These are phyloP conservation scores for Boletus reticulatus DNA, from an alignment of 768 basidiomycete species.

Conservation along the genomic window DNA sequence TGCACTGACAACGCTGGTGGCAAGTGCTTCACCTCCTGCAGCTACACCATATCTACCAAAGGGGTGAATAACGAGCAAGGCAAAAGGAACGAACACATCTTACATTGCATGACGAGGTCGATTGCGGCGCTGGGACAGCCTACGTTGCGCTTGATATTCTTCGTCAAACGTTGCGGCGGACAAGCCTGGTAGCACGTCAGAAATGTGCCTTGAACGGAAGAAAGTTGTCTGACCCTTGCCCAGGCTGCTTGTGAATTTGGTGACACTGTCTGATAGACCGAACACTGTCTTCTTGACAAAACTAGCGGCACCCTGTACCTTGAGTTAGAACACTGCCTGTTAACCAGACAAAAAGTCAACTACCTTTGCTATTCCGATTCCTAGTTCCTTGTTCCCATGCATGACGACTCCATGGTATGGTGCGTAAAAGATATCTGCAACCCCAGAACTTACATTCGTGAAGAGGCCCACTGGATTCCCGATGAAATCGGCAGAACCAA, in stretches of 20 bases:
- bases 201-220: background rate
- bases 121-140: conserved; percentile 89
- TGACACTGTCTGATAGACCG: conserved; percentile 91
- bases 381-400: conserved; percentile 93
- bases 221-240: conserved; percentile 69
- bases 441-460: conserved; percentile 96
- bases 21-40: conserved; percentile 91
- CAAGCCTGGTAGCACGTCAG: conserved; percentile 53
- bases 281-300: conserved; percentile 99
- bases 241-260: conserved; percentile 97
- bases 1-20: conserved; percentile 91
- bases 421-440: conserved; percentile 98
- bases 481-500: conserved; percentile 98
- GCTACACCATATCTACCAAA: conserved; percentile 83
- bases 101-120: conserved; percentile 95
- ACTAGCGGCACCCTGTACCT: conserved; percentile 85
- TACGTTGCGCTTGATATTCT: conserved; percentile 88
- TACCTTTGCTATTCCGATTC: conserved; percentile 93
- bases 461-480: conserved; percentile 96
- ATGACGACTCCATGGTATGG: conserved; percentile 96
- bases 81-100: conserved; percentile 18
- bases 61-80: background rate
- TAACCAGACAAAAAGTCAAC: background rate
- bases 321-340: conserved; percentile 11
- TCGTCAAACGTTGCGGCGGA: conserved; percentile 97